Evolutionary conservation across 164 flowering plant genomes (phyloP).

Genomic region (Vitis labrusca): DNA sequence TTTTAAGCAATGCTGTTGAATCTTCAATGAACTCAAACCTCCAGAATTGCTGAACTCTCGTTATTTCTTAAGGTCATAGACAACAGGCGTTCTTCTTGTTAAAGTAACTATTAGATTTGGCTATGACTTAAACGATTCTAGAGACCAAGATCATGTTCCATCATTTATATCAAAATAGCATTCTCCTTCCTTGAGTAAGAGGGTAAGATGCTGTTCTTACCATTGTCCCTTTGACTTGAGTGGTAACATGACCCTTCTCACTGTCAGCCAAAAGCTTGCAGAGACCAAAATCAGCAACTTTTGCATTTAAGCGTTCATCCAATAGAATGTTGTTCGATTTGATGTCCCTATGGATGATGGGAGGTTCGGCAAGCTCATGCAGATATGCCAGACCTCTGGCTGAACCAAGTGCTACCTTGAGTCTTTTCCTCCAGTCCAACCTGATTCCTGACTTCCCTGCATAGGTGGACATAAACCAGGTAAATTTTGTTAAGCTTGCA

Average conservation of each 20-base stretch:
- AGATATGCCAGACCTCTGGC: constrained; percentile 29
- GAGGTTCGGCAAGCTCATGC: constrained; percentile 29
- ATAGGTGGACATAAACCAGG: neutral
- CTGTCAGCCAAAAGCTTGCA: constrained; percentile 13
- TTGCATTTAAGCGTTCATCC: constrained; percentile 22
- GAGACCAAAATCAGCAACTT: constrained; percentile 31
- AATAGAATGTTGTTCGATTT: constrained; percentile 21
- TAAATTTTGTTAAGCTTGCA: too few relatives aligned
- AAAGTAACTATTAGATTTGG: too few relatives aligned
- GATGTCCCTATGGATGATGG: constrained; percentile 27
- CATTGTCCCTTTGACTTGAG: constrained; percentile 31
- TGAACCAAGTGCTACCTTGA: constrained; percentile 15
- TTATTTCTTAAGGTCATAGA: too few relatives aligned
- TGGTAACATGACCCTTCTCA: constrained; percentile 15
- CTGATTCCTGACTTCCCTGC: constrained; percentile 22
- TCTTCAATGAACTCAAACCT: too few relatives aligned
- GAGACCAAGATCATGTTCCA: too few relatives aligned
- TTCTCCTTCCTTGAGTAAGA: too few relatives aligned
- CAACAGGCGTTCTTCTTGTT: too few relatives aligned
- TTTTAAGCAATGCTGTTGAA: too few relatives aligned
- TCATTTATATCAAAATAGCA: too few relatives aligned
- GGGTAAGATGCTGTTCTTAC: constrained; percentile 2
- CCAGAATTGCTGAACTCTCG: too few relatives aligned
- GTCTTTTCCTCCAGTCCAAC: constrained; percentile 22
- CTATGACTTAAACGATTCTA: too few relatives aligned